Conservation (phyloP, 2,329 filamentous ascomycete genomes). For the Aspergillus sp. region DNA sequence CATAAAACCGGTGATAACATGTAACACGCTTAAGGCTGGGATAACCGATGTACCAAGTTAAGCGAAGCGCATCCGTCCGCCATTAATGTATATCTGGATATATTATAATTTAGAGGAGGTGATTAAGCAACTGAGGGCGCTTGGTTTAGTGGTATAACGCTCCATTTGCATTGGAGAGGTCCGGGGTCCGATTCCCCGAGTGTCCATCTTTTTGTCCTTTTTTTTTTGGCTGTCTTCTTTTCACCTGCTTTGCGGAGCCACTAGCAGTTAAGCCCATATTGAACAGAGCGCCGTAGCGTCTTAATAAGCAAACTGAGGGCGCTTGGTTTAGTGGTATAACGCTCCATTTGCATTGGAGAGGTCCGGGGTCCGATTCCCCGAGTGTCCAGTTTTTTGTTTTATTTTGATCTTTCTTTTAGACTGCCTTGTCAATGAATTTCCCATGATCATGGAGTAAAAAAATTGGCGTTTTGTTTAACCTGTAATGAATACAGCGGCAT, state of each 20-base stretch:
- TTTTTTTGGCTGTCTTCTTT: background rate
- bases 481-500: too few species aligned
- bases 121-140: background rate
- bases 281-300: too few species aligned
- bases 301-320: background rate
- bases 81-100: too few species aligned
- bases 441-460: too few species aligned
- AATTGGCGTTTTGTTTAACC: too few species aligned
- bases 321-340: slow-evolving; percentile 10
- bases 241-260: background rate
- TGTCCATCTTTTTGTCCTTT: background rate
- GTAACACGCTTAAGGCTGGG: too few species aligned
- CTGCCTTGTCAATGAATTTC: background rate
- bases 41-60: too few species aligned
- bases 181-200: slow-evolving; percentile 10
- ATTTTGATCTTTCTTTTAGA: background rate
- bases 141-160: slow-evolving; percentile 10
- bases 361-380: slow-evolving; percentile 10
- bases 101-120: background rate
- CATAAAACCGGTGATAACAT: too few species aligned
- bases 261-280: too few species aligned
- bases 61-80: too few species aligned
- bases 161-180: slow-evolving; percentile 11
- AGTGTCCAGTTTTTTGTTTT: background rate
- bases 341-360: slow-evolving; percentile 10